These are phyloP conservation scores for Gossypium davidsonii DNA, from an alignment of 441 rosid genomes.

Conservation along the genomic window DNA sequence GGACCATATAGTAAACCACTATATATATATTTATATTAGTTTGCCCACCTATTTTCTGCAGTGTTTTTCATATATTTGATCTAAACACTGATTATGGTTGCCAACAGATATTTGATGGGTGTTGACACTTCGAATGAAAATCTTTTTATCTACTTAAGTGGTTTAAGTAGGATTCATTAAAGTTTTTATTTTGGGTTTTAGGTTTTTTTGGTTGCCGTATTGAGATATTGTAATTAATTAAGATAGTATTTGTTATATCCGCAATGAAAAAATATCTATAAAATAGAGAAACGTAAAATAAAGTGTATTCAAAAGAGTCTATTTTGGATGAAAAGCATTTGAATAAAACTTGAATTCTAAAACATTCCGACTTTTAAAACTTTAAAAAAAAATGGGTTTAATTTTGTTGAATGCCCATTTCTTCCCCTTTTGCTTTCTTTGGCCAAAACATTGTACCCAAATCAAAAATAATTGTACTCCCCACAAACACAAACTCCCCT, in stretches of 20 bases:
- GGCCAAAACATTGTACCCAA: slow-evolving; percentile 31
- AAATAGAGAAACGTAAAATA: no score
- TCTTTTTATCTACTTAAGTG: neutral
- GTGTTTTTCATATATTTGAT: no score
- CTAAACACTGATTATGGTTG: no score
- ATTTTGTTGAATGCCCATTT: slow-evolving; percentile 37
- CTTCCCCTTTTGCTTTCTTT: slow-evolving; percentile 23
- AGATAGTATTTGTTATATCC: neutral
- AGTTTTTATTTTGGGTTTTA: no score
- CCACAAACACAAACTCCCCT: slow-evolving; percentile 25
- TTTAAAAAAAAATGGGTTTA: slow-evolving; percentile 20
- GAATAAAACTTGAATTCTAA: slow-evolving; percentile 19
- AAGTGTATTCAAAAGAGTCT: no score
- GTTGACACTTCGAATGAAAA: slow-evolving; percentile 7
- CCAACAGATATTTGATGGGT: no score
- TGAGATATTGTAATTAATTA: no score
- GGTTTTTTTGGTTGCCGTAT: no score
- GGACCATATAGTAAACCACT: no score
- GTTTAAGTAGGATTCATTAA: neutral
- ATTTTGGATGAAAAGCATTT: neutral
- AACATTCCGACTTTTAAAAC: slow-evolving; percentile 17
- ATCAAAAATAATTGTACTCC: slow-evolving; percentile 42
- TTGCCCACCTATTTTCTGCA: neutral
- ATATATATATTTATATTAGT: no score
- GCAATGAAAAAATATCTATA: neutral